phyloP scores from a whole-genome alignment of 768 basidiomycete species.

The Phylloporus sp. region DNA sequence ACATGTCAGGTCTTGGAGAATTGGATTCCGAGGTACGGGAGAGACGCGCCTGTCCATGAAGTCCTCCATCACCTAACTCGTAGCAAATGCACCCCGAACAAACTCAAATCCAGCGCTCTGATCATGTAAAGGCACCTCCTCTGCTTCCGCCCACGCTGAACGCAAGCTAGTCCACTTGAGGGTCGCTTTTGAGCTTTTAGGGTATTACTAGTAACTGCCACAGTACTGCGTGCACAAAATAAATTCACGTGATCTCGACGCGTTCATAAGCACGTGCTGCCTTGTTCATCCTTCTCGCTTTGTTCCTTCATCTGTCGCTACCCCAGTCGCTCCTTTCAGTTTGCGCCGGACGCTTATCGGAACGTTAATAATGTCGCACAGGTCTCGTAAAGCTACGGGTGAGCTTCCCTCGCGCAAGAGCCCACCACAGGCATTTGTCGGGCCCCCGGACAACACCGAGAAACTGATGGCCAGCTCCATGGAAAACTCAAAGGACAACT shows the following conservation, averaged over 20 bases:
- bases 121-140: slow-evolving; percentile 2
- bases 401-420: slow-evolving; percentile 7
- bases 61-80: not conserved
- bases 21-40: slow-evolving; percentile 9
- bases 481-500: not conserved
- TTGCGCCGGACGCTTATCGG: slow-evolving; percentile 25
- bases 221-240: slow-evolving; percentile 25
- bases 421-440: slow-evolving; percentile 4
- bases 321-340: slow-evolving; percentile 20
- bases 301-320: slow-evolving; percentile 8
- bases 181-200: too few species aligned
- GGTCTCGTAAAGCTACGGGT: slow-evolving; percentile 10
- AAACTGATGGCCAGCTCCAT: slow-evolving; percentile 9
- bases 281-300: slow-evolving; percentile 9
- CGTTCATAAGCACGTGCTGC: slow-evolving; percentile 22
- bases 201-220: too few species aligned
- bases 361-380: slow-evolving; percentile 14
- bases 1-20: slow-evolving; percentile 11
- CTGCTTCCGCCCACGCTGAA: not conserved
- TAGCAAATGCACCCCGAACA: not conserved
- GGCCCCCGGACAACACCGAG: slow-evolving; percentile 22
- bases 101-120: slow-evolving; percentile 3
- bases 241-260: slow-evolving; percentile 28
- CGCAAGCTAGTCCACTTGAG: too few species aligned
- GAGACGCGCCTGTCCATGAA: slow-evolving; percentile 41